These are phyloP conservation scores for Turnera subulata DNA, from an alignment of 345 rosid species.

Conservation along the genomic window DNA sequence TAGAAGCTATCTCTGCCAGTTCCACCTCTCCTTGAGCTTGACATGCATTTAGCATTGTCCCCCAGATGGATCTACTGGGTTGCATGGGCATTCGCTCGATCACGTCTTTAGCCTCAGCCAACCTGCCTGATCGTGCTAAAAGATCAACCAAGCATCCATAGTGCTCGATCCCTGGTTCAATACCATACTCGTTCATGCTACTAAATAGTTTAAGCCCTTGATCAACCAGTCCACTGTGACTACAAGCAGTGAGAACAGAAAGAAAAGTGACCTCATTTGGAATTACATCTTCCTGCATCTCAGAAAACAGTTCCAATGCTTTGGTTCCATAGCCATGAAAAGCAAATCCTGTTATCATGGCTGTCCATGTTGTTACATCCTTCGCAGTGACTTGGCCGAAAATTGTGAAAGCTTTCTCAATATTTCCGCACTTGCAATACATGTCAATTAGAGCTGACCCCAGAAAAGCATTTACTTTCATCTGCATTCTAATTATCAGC, in stretches of 20 bases:
- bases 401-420: conserved; percentile 15
- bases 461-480: conserved; percentile 13
- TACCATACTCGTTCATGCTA: conserved; percentile 12
- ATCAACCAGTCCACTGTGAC: conserved; percentile 23
- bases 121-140: conserved; percentile 18
- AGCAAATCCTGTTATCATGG: conserved; percentile 24
- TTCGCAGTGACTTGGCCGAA: conserved; percentile 11
- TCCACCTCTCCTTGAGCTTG: conserved; percentile 17
- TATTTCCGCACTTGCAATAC: conserved; percentile 22
- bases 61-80: conserved; percentile 22
- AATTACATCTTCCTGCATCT: conserved; percentile 13
- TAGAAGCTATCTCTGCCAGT: conserved; percentile 23
- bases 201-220: conserved; percentile 12
- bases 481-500: conserved; percentile 17
- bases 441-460: conserved; percentile 27
- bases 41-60: conserved; percentile 16
- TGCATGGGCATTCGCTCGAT: conserved; percentile 20
- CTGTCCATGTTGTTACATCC: conserved; percentile 19
- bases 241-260: conserved; percentile 23
- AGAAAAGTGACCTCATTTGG: conserved; percentile 23
- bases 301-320: conserved; percentile 16
- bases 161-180: conserved; percentile 20
- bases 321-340: conserved; percentile 23
- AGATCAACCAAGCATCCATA: conserved; percentile 27
- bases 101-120: conserved; percentile 17